A percentile compares a stretch with the other conserved stretches of the same genome.
phyloP scores from a whole-genome alignment of 306 rosid species.

The Corylus heterophylla region DNA sequence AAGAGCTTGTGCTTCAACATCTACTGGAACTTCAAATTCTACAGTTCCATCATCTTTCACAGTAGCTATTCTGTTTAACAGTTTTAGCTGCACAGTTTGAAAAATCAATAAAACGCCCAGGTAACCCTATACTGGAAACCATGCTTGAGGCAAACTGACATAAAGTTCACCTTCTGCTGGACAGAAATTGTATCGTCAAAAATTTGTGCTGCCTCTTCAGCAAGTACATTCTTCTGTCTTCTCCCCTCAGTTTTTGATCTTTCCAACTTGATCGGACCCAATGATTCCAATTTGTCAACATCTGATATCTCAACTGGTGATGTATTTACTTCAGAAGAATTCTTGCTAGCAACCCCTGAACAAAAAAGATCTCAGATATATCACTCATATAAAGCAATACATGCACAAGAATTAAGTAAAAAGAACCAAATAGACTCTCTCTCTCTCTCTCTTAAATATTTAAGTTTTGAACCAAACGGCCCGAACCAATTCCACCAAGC shows the following conservation, averaged over 20 bases:
- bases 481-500: neutral
- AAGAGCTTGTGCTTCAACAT: slow-evolving; percentile 59
- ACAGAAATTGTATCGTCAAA: slow-evolving; percentile 58
- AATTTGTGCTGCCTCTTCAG: slow-evolving; percentile 80
- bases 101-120: slow-evolving; percentile 28
- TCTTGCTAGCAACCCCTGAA: slow-evolving; percentile 52
- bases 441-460: neutral
- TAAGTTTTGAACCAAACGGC: neutral
- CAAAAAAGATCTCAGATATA: slow-evolving; percentile 16
- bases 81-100: slow-evolving; percentile 65
- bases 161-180: slow-evolving; percentile 61
- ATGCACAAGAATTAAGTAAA: slow-evolving; percentile 20
- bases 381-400: slow-evolving; percentile 3
- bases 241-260: slow-evolving; percentile 75
- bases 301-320: slow-evolving; percentile 47
- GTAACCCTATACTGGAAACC: neutral
- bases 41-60: slow-evolving; percentile 94
- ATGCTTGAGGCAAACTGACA: slow-evolving; percentile 4
- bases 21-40: slow-evolving; percentile 84
- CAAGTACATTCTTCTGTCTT: slow-evolving; percentile 42
- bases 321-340: slow-evolving; percentile 46
- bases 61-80: slow-evolving; percentile 87
- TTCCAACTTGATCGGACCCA: slow-evolving; percentile 56
- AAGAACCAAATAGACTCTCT: slow-evolving; percentile 11
- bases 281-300: slow-evolving; percentile 40